A percentile compares a stretch with the other conserved stretches of the same genome.
Conservation (phyloP, 495 filamentous ascomycete genomes). For the Penicillium coffeae region DNA sequence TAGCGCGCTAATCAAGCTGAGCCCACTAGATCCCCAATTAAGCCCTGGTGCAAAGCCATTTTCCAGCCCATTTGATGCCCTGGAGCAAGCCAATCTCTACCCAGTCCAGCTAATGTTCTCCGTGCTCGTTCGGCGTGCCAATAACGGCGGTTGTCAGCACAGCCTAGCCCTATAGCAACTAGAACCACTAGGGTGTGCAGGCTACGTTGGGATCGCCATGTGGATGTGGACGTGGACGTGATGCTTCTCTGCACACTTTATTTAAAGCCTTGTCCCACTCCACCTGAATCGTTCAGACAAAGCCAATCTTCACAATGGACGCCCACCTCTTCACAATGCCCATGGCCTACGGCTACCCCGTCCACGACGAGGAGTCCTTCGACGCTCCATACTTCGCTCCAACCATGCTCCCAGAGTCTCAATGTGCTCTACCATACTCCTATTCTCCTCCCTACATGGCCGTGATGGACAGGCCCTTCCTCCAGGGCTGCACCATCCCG, state of each 20-base stretch:
- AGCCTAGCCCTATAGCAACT: neutral
- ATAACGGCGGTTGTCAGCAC: neutral
- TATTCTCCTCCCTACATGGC: neutral
- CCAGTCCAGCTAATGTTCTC: no score
- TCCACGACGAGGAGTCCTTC: neutral
- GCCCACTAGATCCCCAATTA: no score
- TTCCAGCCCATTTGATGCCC: no score
- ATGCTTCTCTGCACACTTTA: no score
- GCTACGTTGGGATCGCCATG: no score
- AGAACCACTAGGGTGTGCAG: no score
- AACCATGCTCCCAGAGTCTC: neutral
- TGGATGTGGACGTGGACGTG: no score
- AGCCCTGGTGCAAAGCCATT: no score
- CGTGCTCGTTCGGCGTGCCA: neutral
- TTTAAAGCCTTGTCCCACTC: neutral
- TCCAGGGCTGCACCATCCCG: neutral
- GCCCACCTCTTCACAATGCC: neutral
- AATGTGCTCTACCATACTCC: neutral
- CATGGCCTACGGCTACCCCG: neutral
- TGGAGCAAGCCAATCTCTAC: no score
- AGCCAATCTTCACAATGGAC: neutral
- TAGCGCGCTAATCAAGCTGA: neutral
- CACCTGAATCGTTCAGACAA: neutral
- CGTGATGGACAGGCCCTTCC: neutral
- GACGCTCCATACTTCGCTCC: neutral